Base-by-base conservation (phyloP, 345 rosid genomes). In the Turritis glabra region DNA sequence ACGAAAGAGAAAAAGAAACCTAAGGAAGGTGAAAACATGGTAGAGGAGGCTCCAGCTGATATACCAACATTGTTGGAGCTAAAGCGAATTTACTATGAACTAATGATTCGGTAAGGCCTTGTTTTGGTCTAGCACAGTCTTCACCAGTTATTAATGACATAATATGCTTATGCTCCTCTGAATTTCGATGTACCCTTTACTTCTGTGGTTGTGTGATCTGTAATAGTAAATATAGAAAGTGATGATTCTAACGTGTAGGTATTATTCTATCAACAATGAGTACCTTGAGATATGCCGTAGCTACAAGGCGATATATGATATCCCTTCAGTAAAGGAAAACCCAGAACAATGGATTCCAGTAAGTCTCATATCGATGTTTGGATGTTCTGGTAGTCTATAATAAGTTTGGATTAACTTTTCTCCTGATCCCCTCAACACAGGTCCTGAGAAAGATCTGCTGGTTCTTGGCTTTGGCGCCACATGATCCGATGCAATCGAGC, bases 31-130 rank as follows among this genome's bases (percentile, higher is more conserved):
- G 97, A 87, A 10, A 80, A 79, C 71, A 64, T 91, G 26, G 88
- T 94, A 58, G 97, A 88, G 74, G 97, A 87, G 81, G 94, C 96
- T 68, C 89, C 97, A 38, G 95, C 89, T 67, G 96, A 91, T 84
- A 87, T 91, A 67, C 98, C 97, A 21, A 83, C 95, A 2, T 66
- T 91, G 44, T 71, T 88, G 84, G 93, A 90, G 75, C 82, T 94
- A 72, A 91, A 94, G 82, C 83, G 86, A 23, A 86, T 90, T 25
- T 91, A 94, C 83, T 89, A 88, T 78, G 94, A 88, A 57, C 70
- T 85, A 60, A 91, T 89, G 97, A 93, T 91, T 58, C 62, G 97
- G 93, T 87, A 78, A 37, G 59, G 2, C 47, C 46, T 55, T 37
- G 68, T 29, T 18, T 32, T 44, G 11, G 27, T 50, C n/a, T 51